A percentile compares a stretch with the other conserved stretches of the same genome.
These are phyloP conservation scores for Malus hybrid DNA, from an alignment of 331 rosid species.

Conservation along the genomic window DNA sequence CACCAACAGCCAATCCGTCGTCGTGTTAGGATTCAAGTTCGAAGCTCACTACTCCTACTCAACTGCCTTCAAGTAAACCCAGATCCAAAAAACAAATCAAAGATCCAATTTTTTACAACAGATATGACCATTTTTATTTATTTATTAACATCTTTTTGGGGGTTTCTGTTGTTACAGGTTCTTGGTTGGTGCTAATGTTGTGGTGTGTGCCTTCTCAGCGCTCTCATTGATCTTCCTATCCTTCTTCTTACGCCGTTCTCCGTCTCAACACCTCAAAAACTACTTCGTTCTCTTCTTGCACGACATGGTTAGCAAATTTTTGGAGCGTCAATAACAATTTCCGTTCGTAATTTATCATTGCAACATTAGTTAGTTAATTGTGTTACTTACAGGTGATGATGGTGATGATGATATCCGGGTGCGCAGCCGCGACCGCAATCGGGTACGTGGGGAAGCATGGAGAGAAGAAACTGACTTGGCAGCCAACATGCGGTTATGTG, in stretches of 20 bases:
- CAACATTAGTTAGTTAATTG: neutral
- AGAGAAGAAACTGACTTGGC: constrained; percentile 45
- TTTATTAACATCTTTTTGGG: neutral
- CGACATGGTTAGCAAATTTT: constrained; percentile 22
- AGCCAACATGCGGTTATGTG: constrained; percentile 38
- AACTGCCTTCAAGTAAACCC: constrained; percentile 41
- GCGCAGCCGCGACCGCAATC: constrained; percentile 57
- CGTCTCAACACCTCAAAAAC: neutral
- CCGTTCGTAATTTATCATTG: too few relatives aligned
- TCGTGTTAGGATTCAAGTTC: constrained; percentile 19
- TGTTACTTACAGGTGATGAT: constrained; percentile 33
- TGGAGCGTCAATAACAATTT: too few relatives aligned
- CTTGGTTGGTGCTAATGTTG: constrained; percentile 44
- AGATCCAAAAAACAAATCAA: neutral
- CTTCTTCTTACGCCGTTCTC: constrained; percentile 16
- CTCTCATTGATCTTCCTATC: constrained; percentile 20
- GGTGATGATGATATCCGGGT: constrained; percentile 47
- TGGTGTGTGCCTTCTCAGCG: constrained; percentile 34
- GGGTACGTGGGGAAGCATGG: constrained; percentile 59
- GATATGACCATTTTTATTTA: neutral
- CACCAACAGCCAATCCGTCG: constrained; percentile 47
- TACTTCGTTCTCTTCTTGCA: constrained; percentile 35
- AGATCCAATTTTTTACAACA: neutral
- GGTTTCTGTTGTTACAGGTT: constrained; percentile 28
- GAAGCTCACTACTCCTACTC: constrained; percentile 55